Percentiles rank a stretch among this genome's conserved stretches.
phyloP scores from a whole-genome alignment of 1,284 basidiomycete species.

The Pseudozyma tsukubaensis region DNA sequence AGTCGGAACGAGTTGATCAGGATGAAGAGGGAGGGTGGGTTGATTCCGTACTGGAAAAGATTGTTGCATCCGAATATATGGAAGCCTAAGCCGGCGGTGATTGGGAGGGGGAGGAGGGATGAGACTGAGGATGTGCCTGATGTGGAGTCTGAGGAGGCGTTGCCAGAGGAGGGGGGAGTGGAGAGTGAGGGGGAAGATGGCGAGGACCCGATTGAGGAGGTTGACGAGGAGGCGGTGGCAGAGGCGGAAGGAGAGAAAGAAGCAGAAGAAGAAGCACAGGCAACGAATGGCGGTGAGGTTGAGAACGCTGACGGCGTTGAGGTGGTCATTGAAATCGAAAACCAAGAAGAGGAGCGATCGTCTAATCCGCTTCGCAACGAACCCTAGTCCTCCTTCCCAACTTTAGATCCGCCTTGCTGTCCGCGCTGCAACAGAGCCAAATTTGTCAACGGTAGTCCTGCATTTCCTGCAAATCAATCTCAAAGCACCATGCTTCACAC shows the following conservation, averaged over 20 bases:
- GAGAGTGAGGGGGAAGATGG: conserved; percentile 7
- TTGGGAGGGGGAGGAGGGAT: conserved; percentile 15
- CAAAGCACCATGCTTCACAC: too few species aligned
- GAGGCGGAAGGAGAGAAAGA: neutral
- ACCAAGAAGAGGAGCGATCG: neutral
- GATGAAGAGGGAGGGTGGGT: conserved; percentile 43
- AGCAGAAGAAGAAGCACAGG: neutral
- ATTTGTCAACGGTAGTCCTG: neutral
- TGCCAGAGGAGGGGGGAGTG: neutral
- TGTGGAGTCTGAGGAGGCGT: neutral
- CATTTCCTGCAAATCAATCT: neutral
- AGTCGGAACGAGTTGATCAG: conserved; percentile 51
- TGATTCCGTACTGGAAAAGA: conserved; percentile 53
- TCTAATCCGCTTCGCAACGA: conserved; percentile 29
- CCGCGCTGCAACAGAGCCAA: neutral
- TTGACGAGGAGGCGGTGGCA: conserved; percentile 3
- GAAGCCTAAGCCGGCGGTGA: conserved; percentile 21
- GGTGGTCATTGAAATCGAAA: conserved; percentile 15
- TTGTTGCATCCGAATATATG: conserved; percentile 47
- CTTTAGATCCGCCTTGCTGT: neutral
- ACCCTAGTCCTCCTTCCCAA: neutral
- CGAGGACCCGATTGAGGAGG: conserved; percentile 15
- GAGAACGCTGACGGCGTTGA: conserved; percentile 9
- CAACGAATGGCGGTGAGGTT: too few species aligned
- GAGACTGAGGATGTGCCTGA: conserved; percentile 44